Base-by-base conservation (phyloP, 179 eudicot species). In the Sideroxylon spinosum region DNA sequence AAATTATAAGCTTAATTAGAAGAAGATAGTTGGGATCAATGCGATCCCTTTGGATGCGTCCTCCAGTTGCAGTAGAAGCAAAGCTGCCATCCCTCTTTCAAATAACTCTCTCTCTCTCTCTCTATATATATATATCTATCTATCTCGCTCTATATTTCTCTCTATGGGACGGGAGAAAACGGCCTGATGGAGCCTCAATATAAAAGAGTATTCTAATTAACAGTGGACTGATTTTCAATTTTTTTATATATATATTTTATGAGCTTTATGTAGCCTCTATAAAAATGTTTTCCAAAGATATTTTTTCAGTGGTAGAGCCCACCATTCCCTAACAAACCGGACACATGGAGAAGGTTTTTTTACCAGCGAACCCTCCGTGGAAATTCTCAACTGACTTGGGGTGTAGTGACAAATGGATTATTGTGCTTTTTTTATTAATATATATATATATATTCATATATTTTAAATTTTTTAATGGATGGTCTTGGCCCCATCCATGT, bases 11-110 rank as follows among this genome's bases (percentile, higher is more conserved):
- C 10, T n/a, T 12, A 13, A 63, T 64, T 19, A 37, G 67, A 7
- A 46, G 56, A 74, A 78, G 8, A 61, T 61, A 68, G 62, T 61
- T 72, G 25, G 92, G 97, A 93, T 93, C 97, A 93, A 93, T 93
- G 97, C 97, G 97, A 93, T 93, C 97, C 97, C 97, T 92, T 92
- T 92, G 97, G 97, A 92, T 91, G 84, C 88, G 82, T 92, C 92
- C 93, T 86, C 64, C 80, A 85, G 88, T 80, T 78, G 90, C 96
- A 37, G 86, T 46, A 28, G 37, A 72, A 79, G 63, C 53, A 52
- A 29, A 71, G 64, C 9, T 20, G 44, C 44, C 44, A 4, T 12
- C 61, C 32, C 55, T 55, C 49, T 25, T n/a, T 9, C 28, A 44
- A 53, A 23, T 56, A 26, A 25, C 63, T 49, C 72, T 71, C 68